A percentile compares a stretch with the other conserved stretches of the same genome.
Conservation (phyloP, 1,284 basidiomycete species). For the Mycena citricolor region DNA sequence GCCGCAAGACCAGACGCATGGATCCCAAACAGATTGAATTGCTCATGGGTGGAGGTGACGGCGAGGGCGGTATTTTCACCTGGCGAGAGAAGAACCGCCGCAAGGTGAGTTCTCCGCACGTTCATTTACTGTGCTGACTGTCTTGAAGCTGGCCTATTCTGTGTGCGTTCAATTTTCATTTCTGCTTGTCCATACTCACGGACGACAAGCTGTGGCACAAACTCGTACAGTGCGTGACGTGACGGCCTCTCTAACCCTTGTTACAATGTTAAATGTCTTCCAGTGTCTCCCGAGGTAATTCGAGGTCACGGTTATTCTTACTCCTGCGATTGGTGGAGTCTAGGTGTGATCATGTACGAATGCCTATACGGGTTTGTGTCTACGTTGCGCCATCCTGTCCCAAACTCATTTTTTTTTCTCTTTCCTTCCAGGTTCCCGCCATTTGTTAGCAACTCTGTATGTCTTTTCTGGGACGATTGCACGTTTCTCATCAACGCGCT, state of each 20-base stretch:
- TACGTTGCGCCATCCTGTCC: slow-evolving; percentile 25
- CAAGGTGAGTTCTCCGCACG: slow-evolving; percentile 51
- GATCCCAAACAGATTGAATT: slow-evolving; percentile 76
- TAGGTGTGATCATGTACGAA: slow-evolving; percentile 92
- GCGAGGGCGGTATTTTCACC: slow-evolving; percentile 80
- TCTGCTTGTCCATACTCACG: slow-evolving; percentile 19
- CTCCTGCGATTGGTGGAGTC: slow-evolving; percentile 97
- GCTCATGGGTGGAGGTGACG: slow-evolving; percentile 76
- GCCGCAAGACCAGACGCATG: slow-evolving; percentile 70
- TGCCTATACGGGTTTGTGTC: slow-evolving; percentile 79
- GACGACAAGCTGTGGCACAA: slow-evolving; percentile 71
- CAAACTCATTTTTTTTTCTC: slow-evolving; percentile 19
- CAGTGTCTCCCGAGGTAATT: slow-evolving; percentile 95
- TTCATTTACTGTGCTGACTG: slow-evolving; percentile 23
- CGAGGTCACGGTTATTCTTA: slow-evolving; percentile 91
- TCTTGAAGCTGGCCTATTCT: slow-evolving; percentile 81
- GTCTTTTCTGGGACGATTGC: slow-evolving; percentile 27
- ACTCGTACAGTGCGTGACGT: slow-evolving; percentile 79
- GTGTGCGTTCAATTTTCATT: slow-evolving; percentile 60
- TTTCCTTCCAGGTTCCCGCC: slow-evolving; percentile 90
- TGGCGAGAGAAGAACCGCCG: slow-evolving; percentile 93
- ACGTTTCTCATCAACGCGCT: slow-evolving; percentile 16
- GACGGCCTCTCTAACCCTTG: slow-evolving; percentile 20
- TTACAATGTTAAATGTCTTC: slow-evolving; percentile 23
- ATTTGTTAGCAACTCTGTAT: slow-evolving; percentile 87